Evolutionary conservation across 495 filamentous ascomycete species (phyloP).

Genomic region (Articulospora tetracladia): DNA sequence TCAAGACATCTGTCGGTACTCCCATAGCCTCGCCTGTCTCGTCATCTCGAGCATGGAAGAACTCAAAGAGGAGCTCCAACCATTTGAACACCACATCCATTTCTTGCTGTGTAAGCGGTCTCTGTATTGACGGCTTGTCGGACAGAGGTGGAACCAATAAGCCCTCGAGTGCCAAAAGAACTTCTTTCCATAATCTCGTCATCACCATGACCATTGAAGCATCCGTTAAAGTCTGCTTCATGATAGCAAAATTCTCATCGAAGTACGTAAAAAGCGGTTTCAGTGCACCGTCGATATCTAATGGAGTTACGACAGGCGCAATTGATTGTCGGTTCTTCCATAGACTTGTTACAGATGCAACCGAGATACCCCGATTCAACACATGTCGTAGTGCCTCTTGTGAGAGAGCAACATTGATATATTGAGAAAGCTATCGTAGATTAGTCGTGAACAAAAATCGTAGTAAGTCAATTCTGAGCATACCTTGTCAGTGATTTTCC

Average conservation of each 20-base stretch:
- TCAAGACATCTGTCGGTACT: slow-evolving; percentile 85
- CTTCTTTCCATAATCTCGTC: slow-evolving; percentile 98
- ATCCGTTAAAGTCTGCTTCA: slow-evolving; percentile 92
- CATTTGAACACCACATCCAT: slow-evolving; percentile 94
- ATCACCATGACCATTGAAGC: slow-evolving; percentile 96
- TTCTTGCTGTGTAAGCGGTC: slow-evolving; percentile 82
- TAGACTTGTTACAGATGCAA: slow-evolving; percentile 76
- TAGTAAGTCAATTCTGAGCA: slow-evolving; percentile 19
- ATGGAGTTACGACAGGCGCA: slow-evolving; percentile 54
- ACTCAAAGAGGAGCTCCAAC: slow-evolving; percentile 87
- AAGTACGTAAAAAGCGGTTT: slow-evolving; percentile 94
- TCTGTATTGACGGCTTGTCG: slow-evolving; percentile 89
- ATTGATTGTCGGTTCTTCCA: slow-evolving; percentile 58
- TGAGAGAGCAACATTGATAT: slow-evolving; percentile 88
- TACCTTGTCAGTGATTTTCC: slow-evolving; percentile 97
- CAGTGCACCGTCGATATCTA: slow-evolving; percentile 76
- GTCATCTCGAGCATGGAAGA: slow-evolving; percentile 92
- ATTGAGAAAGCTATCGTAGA: slow-evolving; percentile 69
- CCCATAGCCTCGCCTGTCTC: slow-evolving; percentile 80
- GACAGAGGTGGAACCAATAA: slow-evolving; percentile 92
- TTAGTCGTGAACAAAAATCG: slow-evolving; percentile 18
- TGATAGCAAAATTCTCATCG: slow-evolving; percentile 97
- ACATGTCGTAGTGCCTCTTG: slow-evolving; percentile 71
- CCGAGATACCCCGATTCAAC: slow-evolving; percentile 62
- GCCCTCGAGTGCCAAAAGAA: slow-evolving; percentile 83